These are phyloP conservation scores for Bipolaris victoriae DNA, from an alignment of 2,329 filamentous ascomycete species.

Conservation along the genomic window DNA sequence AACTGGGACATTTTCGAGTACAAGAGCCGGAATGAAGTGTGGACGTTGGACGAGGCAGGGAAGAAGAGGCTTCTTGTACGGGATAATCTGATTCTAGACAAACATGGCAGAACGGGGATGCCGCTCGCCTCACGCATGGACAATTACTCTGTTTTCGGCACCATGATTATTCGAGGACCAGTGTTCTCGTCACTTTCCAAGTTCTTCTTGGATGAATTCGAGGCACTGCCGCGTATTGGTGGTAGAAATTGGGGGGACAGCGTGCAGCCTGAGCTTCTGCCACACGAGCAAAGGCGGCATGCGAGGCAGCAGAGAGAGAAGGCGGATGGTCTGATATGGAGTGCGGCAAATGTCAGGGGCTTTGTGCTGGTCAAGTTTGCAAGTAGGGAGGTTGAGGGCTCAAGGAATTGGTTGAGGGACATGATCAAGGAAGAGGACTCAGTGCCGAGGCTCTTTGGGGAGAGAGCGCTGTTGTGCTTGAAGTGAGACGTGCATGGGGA, in stretches of 20 bases:
- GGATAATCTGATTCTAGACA: conserved; percentile 79
- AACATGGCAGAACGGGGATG: conserved; percentile 44
- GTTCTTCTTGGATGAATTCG: conserved; percentile 83
- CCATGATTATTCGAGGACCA: conserved; percentile 79
- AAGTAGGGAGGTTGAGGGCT: conserved; percentile 79
- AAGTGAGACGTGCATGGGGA: conserved; percentile 24
- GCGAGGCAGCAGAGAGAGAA: conserved; percentile 65
- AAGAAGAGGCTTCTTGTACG: conserved; percentile 74
- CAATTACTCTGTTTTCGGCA: conserved; percentile 78
- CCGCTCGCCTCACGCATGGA: conserved; percentile 66
- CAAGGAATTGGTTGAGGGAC: conserved; percentile 76
- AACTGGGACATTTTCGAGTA: conserved; percentile 84
- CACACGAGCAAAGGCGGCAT: conserved; percentile 58
- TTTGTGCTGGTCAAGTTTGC: conserved; percentile 94
- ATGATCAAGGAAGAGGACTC: conserved; percentile 79
- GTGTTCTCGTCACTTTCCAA: conserved; percentile 68
- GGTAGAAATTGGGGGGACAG: conserved; percentile 72
- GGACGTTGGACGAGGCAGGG: conserved; percentile 53
- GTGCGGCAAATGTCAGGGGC: conserved; percentile 53
- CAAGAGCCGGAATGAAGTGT: conserved; percentile 88
- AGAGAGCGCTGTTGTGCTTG: conserved; percentile 76
- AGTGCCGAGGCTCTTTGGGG: conserved; percentile 74
- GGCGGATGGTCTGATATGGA: conserved; percentile 45
- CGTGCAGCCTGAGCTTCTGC: conserved; percentile 45
- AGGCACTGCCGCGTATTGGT: conserved; percentile 78